Percentiles rank a stretch among this genome's conserved stretches.
Conservation (phyloP, 306 rosid genomes). For the Lablab purpureus region DNA sequence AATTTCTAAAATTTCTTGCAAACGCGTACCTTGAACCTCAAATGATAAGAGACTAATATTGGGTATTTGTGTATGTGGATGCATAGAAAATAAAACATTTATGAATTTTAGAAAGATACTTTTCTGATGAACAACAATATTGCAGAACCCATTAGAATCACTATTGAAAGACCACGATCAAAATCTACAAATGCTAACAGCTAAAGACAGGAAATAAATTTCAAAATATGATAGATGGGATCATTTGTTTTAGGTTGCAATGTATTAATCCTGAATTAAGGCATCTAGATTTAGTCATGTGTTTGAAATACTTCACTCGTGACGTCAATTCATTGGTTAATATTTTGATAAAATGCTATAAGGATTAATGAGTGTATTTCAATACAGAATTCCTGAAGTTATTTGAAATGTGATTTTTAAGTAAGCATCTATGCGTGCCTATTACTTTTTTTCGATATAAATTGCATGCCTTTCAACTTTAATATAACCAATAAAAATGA, state of each 20-base stretch:
- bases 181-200: background rate
- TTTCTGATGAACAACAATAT: background rate
- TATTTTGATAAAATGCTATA: background rate
- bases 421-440: background rate
- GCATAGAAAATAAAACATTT: background rate
- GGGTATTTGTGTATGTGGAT: slow-evolving; percentile 1
- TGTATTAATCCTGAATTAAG: slow-evolving; percentile 12
- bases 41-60: background rate
- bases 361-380: background rate
- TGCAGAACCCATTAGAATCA: background rate
- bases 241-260: background rate
- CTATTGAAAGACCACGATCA: background rate
- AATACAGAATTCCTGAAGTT: background rate
- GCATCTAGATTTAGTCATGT: background rate
- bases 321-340: background rate
- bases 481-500: background rate
- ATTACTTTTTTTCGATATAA: background rate
- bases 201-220: background rate
- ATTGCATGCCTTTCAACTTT: background rate
- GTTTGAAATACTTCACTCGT: background rate
- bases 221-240: background rate
- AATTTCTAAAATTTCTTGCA: slow-evolving; percentile 4
- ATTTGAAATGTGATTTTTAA: slow-evolving; percentile 26
- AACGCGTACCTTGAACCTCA: slow-evolving; percentile 26
- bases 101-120: background rate